Percentiles rank a stretch among this genome's conserved stretches.
These are phyloP conservation scores for Aspergillus sp. DNA, from an alignment of 2,329 filamentous ascomycete genomes.

Conservation along the genomic window DNA sequence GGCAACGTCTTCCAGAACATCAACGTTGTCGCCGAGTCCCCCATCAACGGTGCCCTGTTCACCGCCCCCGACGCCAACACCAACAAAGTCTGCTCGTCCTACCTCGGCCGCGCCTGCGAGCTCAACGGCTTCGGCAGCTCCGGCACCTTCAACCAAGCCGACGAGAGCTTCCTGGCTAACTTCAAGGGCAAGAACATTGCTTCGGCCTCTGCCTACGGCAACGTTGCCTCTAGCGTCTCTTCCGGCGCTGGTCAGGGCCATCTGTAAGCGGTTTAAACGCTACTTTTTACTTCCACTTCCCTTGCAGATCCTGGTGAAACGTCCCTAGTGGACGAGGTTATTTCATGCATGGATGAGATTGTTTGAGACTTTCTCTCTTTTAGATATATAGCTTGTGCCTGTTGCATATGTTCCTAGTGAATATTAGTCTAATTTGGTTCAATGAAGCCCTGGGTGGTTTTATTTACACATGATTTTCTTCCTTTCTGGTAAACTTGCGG, in stretches of 20 bases:
- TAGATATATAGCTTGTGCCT: neutral
- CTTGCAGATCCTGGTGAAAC: neutral
- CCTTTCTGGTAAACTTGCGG: too few species aligned
- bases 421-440: neutral
- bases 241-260: slow-evolving; percentile 50
- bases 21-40: slow-evolving; percentile 40
- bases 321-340: neutral
- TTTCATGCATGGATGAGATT: neutral
- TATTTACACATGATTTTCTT: neutral
- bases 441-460: neutral
- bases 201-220: slow-evolving; percentile 37
- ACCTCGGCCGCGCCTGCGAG: slow-evolving; percentile 53
- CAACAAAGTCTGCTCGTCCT: slow-evolving; percentile 44
- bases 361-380: neutral
- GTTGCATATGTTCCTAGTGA: neutral
- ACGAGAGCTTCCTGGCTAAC: slow-evolving; percentile 50
- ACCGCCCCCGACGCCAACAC: slow-evolving; percentile 33
- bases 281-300: too few species aligned
- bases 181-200: slow-evolving; percentile 57
- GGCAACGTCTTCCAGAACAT: slow-evolving; percentile 61
- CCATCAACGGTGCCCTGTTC: slow-evolving; percentile 41
- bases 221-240: slow-evolving; percentile 38
- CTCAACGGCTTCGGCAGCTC: slow-evolving; percentile 50
- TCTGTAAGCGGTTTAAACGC: slow-evolving; percentile 28
- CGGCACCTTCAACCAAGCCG: slow-evolving; percentile 36